phyloP scores from a whole-genome alignment of 257 asterid species.

The Plantago major region DNA sequence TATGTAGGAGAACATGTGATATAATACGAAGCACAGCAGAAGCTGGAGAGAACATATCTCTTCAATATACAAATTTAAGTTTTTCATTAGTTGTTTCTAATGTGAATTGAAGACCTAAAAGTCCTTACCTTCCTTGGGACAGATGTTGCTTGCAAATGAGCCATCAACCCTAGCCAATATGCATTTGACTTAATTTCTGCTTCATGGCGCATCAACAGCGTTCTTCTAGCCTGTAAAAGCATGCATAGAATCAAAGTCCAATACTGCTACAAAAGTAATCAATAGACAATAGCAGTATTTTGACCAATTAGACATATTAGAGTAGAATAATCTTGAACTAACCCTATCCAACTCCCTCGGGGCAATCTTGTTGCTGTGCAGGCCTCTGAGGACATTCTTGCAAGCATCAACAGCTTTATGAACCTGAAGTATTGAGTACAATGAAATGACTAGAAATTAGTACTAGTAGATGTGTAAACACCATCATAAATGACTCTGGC shows the following conservation, averaged over 20 bases:
- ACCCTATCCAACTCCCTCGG: constrained; percentile 98
- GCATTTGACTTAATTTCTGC: constrained; percentile 97
- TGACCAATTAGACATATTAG: not conserved
- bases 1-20: constrained; percentile 8
- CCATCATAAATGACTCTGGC: constrained; percentile 6
- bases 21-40: constrained; percentile 9
- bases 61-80: not conserved
- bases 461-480: constrained; percentile 11
- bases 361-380: constrained; percentile 66
- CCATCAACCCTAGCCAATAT: constrained; percentile 95
- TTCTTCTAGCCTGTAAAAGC: constrained; percentile 74
- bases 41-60: not conserved
- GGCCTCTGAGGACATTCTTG: constrained; percentile 92
- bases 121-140: constrained; percentile 79
- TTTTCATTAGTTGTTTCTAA: not conserved
- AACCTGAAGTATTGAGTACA: constrained; percentile 47
- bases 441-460: constrained; percentile 16
- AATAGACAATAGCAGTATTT: constrained; percentile 7
- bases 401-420: constrained; percentile 99
- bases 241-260: constrained; percentile 14
- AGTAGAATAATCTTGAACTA: constrained; percentile 34
- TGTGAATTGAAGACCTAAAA: constrained; percentile 5
- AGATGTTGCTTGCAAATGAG: constrained; percentile 86
- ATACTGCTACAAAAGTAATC: not conserved
- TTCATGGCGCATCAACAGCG: constrained; percentile 96